Percentiles rank a stretch among this genome's conserved stretches.
These are phyloP conservation scores for Blastobotrys ciferrii DNA, from an alignment of 1,139 yeast species.

Conservation along the genomic window DNA sequence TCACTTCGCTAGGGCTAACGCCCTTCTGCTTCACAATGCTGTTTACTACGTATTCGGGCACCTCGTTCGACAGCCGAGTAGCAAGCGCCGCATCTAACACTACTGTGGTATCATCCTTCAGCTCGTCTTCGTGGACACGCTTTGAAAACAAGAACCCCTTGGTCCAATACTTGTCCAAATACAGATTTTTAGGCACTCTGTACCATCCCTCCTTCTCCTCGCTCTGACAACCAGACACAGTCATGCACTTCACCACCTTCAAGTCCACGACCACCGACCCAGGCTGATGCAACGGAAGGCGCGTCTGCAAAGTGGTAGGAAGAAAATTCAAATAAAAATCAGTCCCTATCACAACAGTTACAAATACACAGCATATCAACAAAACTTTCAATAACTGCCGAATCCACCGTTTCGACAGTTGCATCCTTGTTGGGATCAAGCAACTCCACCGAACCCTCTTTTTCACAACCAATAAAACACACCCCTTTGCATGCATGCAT, in stretches of 20 bases:
- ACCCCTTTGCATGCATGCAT: neutral
- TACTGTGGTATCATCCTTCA: conserved; percentile 27
- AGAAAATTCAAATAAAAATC: conserved; percentile 35
- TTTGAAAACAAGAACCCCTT: conserved; percentile 31
- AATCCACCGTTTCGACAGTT: conserved; percentile 32
- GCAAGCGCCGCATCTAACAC: conserved; percentile 33
- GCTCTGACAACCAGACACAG: conserved; percentile 29
- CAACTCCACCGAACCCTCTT: neutral
- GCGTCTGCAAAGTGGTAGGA: conserved; percentile 34
- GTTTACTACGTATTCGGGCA: conserved; percentile 24
- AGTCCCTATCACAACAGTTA: conserved; percentile 25
- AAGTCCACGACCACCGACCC: conserved; percentile 36
- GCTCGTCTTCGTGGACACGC: conserved; percentile 29
- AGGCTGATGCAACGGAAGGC: conserved; percentile 29
- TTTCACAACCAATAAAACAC: too few relatives aligned
- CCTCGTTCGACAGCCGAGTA: conserved; percentile 16
- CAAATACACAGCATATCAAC: conserved; percentile 20
- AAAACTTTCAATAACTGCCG: conserved; percentile 30
- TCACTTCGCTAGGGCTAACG: conserved; percentile 8
- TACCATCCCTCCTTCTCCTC: conserved; percentile 33
- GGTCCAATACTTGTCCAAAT: conserved; percentile 34
- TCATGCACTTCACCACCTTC: conserved; percentile 31
- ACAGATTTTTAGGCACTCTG: conserved; percentile 36
- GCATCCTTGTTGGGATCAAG: neutral
- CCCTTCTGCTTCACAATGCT: conserved; percentile 12